These are phyloP conservation scores for Mucor piriformis DNA, from an alignment of 371 early-diverging fungal genomes.

Conservation along the genomic window DNA sequence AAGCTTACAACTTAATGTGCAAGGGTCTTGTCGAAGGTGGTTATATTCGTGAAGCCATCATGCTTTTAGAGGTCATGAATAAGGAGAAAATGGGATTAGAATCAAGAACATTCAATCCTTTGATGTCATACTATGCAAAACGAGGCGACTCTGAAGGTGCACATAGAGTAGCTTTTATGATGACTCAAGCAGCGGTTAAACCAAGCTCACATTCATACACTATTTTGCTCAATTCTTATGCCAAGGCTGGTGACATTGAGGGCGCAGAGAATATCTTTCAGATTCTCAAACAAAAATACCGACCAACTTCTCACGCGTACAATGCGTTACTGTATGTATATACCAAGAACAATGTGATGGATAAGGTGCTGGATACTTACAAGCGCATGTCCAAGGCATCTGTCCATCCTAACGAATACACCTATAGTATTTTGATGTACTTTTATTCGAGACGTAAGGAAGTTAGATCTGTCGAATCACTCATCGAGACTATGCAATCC, in stretches of 20 bases:
- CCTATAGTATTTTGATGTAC: slow-evolving; percentile 43
- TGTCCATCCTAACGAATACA: slow-evolving; percentile 33
- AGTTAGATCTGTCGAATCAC: slow-evolving; percentile 34
- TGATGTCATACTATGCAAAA: slow-evolving; percentile 36
- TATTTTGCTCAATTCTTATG: slow-evolving; percentile 47
- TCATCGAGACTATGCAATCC: slow-evolving; percentile 40
- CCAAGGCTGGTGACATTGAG: slow-evolving; percentile 41
- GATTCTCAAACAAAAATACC: slow-evolving; percentile 20
- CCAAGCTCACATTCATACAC: slow-evolving; percentile 34
- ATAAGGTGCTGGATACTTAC: slow-evolving; percentile 42
- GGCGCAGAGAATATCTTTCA: slow-evolving; percentile 39
- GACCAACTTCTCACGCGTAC: slow-evolving; percentile 33
- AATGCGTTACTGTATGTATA: slow-evolving; percentile 43
- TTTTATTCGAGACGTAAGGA: slow-evolving; percentile 42
- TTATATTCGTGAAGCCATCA: slow-evolving; percentile 28
- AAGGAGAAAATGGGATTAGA: slow-evolving; percentile 17
- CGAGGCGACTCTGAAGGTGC: slow-evolving; percentile 29
- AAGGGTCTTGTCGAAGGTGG: slow-evolving; percentile 24
- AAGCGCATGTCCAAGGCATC: slow-evolving; percentile 34
- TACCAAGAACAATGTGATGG: slow-evolving; percentile 41
- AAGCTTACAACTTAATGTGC: slow-evolving; percentile 35
- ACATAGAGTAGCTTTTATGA: slow-evolving; percentile 25
- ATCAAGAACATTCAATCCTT: slow-evolving; percentile 28
- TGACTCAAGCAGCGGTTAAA: slow-evolving; percentile 27
- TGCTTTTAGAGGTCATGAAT: slow-evolving; percentile 31